Base-by-base conservation (phyloP, 2,329 filamentous ascomycete genomes). In the Aschersonia sp. region DNA sequence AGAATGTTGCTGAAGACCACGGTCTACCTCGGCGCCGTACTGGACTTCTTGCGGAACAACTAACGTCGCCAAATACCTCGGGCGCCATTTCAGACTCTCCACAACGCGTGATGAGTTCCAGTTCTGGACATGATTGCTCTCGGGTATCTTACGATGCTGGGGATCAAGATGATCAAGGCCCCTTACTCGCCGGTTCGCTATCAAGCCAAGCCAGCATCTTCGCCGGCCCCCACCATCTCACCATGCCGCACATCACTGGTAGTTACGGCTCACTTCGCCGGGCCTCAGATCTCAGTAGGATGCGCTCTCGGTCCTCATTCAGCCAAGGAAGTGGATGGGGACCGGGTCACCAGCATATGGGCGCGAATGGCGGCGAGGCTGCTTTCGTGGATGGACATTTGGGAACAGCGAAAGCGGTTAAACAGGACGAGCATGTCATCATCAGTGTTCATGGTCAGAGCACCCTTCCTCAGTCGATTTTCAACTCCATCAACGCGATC, bases 401-500 rank as follows among this genome's bases (percentile, higher is more conserved):
- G 2, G 74, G 96, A 48, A 68, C 95, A n/a, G 82, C 96, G 47
- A 91, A 89, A 67, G 85, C 89, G 63, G 77, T 95, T 9, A 85
- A 94, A 61, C 85, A 92, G 56, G 88, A 92, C 54, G 88, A 92
- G 42, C 88, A 84, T 59, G 77, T 91, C 45, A 79, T 95, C 48
- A 77, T 91, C 55, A 77, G 91, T 2, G 82, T 95, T 2, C 84
- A 94, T 52, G 91, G 91, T 40, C 89, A 94, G 67, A 94, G 88
- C n/a, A 98, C 91, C 1, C 73, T 97, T 12, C 89, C 89, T 0
- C 91, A 97, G 68, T 97, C 91, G 5, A 77, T 96, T 52, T 94
- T 97, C 72, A 98, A 98, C 66, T 94, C 88, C 3, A 91, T 91
- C 61, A 95, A 95, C 53, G 87, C 94, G 46, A 70, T 96, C 50